These are phyloP conservation scores for Sporothrix luriei DNA, from an alignment of 2,329 filamentous ascomycete species.

Conservation along the genomic window DNA sequence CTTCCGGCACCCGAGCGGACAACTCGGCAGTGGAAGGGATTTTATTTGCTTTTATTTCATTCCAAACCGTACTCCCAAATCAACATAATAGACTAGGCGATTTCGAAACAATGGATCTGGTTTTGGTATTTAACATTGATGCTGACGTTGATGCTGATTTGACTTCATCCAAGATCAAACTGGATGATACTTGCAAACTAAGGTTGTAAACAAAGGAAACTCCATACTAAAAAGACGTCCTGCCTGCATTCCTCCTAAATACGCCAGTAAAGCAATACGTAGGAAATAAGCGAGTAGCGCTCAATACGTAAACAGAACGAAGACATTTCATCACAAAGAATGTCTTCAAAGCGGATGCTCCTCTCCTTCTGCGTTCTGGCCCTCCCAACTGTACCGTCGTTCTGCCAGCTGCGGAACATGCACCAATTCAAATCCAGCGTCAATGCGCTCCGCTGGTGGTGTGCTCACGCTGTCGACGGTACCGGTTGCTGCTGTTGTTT, in stretches of 20 bases:
- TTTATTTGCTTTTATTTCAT: neutral
- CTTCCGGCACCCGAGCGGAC: neutral
- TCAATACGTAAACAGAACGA: neutral
- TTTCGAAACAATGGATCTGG: no score
- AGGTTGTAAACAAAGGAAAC: no score
- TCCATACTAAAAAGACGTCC: no score
- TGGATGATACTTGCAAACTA: no score
- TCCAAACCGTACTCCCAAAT: no score
- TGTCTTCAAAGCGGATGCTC: neutral
- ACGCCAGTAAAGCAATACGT: no score
- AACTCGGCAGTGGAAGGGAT: neutral
- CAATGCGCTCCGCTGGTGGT: conserved; percentile 46
- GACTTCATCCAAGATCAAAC: no score
- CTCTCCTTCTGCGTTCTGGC: conserved; percentile 36
- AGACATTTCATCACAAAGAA: neutral
- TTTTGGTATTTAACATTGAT: no score
- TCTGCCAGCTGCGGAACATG: conserved; percentile 56
- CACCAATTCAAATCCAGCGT: conserved; percentile 50
- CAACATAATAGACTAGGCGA: no score
- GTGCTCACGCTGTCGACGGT: conserved; percentile 38
- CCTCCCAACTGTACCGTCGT: conserved; percentile 57
- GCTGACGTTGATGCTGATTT: no score
- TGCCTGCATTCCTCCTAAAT: no score
- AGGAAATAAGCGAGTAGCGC: no score
- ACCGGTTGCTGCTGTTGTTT: conserved; percentile 33